Evolutionary conservation across 2,329 filamentous ascomycete genomes (phyloP).

Genomic region (Pseudocercospora crystallina): DNA sequence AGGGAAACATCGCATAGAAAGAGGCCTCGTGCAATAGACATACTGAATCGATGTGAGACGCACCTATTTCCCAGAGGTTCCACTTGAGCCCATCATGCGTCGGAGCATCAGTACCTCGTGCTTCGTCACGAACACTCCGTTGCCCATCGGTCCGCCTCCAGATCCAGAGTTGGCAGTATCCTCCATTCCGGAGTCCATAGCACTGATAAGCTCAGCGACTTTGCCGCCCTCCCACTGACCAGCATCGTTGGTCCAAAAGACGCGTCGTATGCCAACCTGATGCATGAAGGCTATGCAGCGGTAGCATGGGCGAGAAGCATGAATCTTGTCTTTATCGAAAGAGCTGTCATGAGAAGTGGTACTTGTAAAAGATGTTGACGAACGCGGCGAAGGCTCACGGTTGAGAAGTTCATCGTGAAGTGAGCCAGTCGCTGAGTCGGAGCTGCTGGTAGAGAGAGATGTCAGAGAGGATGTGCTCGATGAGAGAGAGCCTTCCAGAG

Average conservation of each 20-base stretch:
- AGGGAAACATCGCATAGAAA: too few relatives aligned
- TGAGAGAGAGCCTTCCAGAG: slow-evolving; percentile 3
- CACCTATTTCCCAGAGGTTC: too few relatives aligned
- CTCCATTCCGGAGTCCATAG: slow-evolving; percentile 38
- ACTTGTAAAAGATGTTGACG: neutral
- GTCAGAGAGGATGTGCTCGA: slow-evolving; percentile 17
- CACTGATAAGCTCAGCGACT: slow-evolving; percentile 50
- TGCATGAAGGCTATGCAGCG: slow-evolving; percentile 55
- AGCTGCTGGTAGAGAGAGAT: slow-evolving; percentile 15
- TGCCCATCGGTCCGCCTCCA: slow-evolving; percentile 16
- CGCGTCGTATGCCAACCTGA: slow-evolving; percentile 52
- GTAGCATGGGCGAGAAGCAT: slow-evolving; percentile 53
- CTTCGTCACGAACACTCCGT: slow-evolving; percentile 53
- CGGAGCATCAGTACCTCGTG: slow-evolving; percentile 53
- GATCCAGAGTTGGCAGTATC: slow-evolving; percentile 14
- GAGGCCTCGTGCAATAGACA: too few relatives aligned
- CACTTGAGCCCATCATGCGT: slow-evolving; percentile 32
- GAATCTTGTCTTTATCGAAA: slow-evolving; percentile 28
- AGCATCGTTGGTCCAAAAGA: slow-evolving; percentile 53
- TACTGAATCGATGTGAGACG: too few relatives aligned
- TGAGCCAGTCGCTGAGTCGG: slow-evolving; percentile 35
- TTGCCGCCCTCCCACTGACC: slow-evolving; percentile 54
- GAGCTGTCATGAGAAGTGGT: slow-evolving; percentile 4
- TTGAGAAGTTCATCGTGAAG: slow-evolving; percentile 50
- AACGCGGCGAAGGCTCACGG: slow-evolving; percentile 20